phyloP scores from a whole-genome alignment of 805 yeast genomes.

The Blastobotrys muscicola region DNA sequence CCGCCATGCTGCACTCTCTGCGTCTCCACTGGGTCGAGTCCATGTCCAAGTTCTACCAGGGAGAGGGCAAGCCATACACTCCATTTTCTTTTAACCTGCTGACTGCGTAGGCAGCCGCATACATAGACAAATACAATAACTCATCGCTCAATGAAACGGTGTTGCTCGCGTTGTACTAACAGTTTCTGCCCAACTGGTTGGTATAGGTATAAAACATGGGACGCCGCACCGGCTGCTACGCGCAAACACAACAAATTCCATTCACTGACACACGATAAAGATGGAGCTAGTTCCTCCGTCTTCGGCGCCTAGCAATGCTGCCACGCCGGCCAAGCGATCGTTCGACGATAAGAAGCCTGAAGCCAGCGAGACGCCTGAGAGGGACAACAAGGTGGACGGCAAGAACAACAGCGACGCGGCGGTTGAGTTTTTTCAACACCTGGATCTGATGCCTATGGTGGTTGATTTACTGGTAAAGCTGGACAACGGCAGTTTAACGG shows the following conservation, averaged over 20 bases:
- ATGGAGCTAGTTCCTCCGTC: neutral
- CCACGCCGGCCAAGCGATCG: neutral
- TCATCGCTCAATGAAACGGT: too few relatives aligned
- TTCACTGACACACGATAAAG: too few relatives aligned
- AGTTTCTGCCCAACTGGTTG: too few relatives aligned
- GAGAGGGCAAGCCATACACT: constrained; percentile 85
- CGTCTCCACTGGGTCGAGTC: constrained; percentile 99
- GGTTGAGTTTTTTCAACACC: constrained; percentile 13
- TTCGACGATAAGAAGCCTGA: neutral
- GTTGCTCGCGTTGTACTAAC: too few relatives aligned
- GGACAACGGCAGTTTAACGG: constrained; percentile 14
- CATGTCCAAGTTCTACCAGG: constrained; percentile 96
- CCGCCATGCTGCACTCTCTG: constrained; percentile 97
- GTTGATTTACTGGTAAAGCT: constrained; percentile 17
- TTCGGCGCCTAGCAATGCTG: neutral
- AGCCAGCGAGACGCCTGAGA: too few relatives aligned
- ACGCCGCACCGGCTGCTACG: too few relatives aligned
- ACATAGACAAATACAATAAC: too few relatives aligned
- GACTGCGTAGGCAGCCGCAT: neutral
- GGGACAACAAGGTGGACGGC: too few relatives aligned
- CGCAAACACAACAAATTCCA: too few relatives aligned
- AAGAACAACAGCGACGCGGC: constrained; percentile 1
- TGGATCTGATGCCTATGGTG: constrained; percentile 22
- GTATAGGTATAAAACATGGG: too few relatives aligned
- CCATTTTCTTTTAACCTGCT: constrained; percentile 65